These are phyloP conservation scores for Irineochytrium annulatum DNA, from an alignment of 192 early-diverging fungal species.

Conservation along the genomic window DNA sequence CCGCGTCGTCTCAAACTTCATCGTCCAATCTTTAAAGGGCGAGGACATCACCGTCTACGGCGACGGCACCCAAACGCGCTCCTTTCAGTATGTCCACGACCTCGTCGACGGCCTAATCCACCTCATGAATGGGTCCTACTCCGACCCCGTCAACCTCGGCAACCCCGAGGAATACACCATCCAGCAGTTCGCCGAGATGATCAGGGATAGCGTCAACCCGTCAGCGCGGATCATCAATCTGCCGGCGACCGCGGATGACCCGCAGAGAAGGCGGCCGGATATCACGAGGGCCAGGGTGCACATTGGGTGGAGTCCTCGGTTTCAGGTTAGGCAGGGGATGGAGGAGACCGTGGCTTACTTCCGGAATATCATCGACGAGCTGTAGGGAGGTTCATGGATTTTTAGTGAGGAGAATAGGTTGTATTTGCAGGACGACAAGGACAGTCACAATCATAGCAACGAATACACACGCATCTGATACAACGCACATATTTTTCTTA, in stretches of 20 bases:
- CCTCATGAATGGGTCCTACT: constrained; percentile 68
- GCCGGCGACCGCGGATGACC: constrained; percentile 70
- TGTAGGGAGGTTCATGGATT: too few species aligned
- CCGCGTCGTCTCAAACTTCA: constrained; percentile 81
- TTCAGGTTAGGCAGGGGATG: constrained; percentile 72
- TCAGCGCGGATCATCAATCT: constrained; percentile 56
- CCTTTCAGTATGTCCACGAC: constrained; percentile 84
- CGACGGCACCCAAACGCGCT: constrained; percentile 72
- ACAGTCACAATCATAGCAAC: too few species aligned
- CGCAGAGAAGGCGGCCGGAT: constrained; percentile 70
- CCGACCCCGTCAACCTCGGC: constrained; percentile 73
- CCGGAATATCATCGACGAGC: constrained; percentile 24
- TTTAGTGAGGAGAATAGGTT: too few species aligned
- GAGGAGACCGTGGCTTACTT: constrained; percentile 79
- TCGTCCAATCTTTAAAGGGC: constrained; percentile 74
- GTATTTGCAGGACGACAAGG: too few species aligned
- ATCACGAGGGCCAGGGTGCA: constrained; percentile 61
- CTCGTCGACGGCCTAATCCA: constrained; percentile 76
- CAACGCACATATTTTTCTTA: too few species aligned
- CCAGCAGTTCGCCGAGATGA: constrained; percentile 70
- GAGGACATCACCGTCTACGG: constrained; percentile 78
- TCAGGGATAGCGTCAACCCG: constrained; percentile 58
- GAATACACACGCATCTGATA: too few species aligned
- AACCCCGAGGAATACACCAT: constrained; percentile 85
- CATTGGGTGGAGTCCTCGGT: constrained; percentile 69